Base-by-base conservation (phyloP, 345 rosid genomes). In the Acer yangbiense region DNA sequence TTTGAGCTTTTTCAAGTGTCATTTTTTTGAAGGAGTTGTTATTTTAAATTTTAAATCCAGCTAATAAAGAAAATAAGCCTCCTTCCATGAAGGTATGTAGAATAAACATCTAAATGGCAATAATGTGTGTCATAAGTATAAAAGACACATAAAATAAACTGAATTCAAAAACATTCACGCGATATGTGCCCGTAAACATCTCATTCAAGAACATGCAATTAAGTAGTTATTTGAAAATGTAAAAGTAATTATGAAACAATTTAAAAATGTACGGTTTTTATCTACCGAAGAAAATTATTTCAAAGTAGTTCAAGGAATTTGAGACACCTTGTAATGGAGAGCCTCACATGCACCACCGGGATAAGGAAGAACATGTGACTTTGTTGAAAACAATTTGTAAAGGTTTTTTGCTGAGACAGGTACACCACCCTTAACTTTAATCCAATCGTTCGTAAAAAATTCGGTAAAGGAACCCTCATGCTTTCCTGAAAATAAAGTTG, bases 341-440 rank as follows among this genome's bases (percentile, higher is more conserved):
- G 98, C 98, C 82, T 95, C 98, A 21, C 95, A 85, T 72, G 85
- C 86, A 72, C 98, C 91, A 1, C 98, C 98, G 3, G 98, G 98
- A 78, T 92, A 93, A 75, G 93, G 95, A 83, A 93, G 91, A 54
- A 92, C 89, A 71, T 90, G 90, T 21, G 95, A 84, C 29, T 92
- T 84, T 21, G 87, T 63, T 7, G 91, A 78, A 54, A 93, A 83
- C 63, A 91, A 88, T 82, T 83, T 95, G 89, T 82, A 92, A 77
- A 95, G 88, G 81, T 88, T 87, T 79, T 78, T 88, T 70, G 87
- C 86, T 0, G 85, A 58, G 61, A 90, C 98, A 41, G 97, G 98
- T 11, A 88, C 77, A 32, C 92, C 97, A 61, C 98, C 98, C 84
- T 89, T 81, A 29, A 90, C 85, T 82, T 89, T 90, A 1, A 90